Evolutionary conservation across 208 protist genomes (phyloP).

Genomic region (Plasmodiophora brassicae): DNA sequence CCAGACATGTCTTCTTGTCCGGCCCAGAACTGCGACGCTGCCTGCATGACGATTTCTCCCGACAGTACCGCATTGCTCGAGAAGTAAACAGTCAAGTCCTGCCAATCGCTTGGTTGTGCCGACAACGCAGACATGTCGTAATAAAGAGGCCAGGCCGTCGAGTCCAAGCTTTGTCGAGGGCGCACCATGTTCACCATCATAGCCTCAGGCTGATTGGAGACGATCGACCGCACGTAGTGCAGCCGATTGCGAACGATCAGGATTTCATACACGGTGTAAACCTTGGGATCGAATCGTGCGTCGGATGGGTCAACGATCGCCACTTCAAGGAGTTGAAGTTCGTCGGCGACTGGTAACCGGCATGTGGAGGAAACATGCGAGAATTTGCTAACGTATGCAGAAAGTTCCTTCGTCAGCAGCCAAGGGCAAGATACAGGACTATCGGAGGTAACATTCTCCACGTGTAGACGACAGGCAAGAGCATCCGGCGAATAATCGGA

Average conservation of each 20-base stretch:
- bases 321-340: constrained; percentile 46
- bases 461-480: constrained; percentile 46
- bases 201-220: background rate
- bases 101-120: background rate
- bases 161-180: background rate
- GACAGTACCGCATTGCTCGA: background rate
- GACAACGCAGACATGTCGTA: background rate
- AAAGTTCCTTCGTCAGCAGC: constrained; percentile 64
- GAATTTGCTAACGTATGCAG: constrained; percentile 70
- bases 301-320: constrained; percentile 76
- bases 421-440: constrained; percentile 44
- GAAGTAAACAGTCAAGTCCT: background rate
- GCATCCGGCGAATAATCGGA: constrained; percentile 56
- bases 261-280: constrained; percentile 35
- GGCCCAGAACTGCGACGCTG: background rate
- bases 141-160: background rate
- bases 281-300: constrained; percentile 66
- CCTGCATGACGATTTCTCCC: constrained; percentile 22
- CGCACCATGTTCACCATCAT: background rate
- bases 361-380: constrained; percentile 67
- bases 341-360: constrained; percentile 59
- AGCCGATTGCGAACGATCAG: background rate
- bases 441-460: constrained; percentile 48
- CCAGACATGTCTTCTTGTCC: constrained; percentile 33
- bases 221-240: background rate